These are phyloP conservation scores for Phoenix dactylifera DNA, from an alignment of 176 grass and related monocot species.

Conservation along the genomic window DNA sequence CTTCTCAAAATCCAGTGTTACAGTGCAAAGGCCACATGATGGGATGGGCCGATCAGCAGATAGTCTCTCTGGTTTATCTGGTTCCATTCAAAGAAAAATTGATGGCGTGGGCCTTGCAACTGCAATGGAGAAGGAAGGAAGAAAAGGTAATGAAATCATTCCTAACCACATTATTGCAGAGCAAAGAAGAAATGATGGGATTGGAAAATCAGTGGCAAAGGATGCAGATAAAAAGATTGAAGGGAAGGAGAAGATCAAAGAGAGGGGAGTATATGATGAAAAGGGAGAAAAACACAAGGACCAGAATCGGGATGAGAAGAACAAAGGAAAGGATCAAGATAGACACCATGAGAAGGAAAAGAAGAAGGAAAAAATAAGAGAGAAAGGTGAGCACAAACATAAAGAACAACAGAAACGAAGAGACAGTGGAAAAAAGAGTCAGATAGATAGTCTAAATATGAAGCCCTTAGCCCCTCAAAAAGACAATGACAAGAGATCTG, in stretches of 20 bases:
- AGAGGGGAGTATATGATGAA: slow-evolving; percentile 20
- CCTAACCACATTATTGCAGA: slow-evolving; percentile 27
- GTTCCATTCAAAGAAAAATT: slow-evolving; percentile 29
- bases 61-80: slow-evolving; percentile 24
- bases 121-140: slow-evolving; percentile 43
- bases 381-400: slow-evolving; percentile 38
- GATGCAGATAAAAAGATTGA: slow-evolving; percentile 40
- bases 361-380: slow-evolving; percentile 51
- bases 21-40: slow-evolving; percentile 45
- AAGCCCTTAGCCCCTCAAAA: slow-evolving; percentile 26
- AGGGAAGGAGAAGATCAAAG: slow-evolving; percentile 49
- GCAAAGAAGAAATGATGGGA: slow-evolving; percentile 30
- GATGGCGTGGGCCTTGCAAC: slow-evolving; percentile 14
- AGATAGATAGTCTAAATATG: slow-evolving; percentile 29
- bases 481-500: slow-evolving; percentile 27
- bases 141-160: slow-evolving; percentile 17
- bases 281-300: slow-evolving; percentile 42
- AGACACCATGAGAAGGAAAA: slow-evolving; percentile 69
- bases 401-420: slow-evolving; percentile 43
- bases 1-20: slow-evolving; percentile 44
- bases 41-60: slow-evolving; percentile 31
- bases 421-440: slow-evolving; percentile 39
- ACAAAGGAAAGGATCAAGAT: slow-evolving; percentile 49
- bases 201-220: slow-evolving; percentile 35
- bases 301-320: slow-evolving; percentile 41